A percentile compares a stretch with the other conserved stretches of the same genome.
Evolutionary conservation across 495 filamentous ascomycete species (phyloP).

Genomic region (Trichoderma reesei): DNA sequence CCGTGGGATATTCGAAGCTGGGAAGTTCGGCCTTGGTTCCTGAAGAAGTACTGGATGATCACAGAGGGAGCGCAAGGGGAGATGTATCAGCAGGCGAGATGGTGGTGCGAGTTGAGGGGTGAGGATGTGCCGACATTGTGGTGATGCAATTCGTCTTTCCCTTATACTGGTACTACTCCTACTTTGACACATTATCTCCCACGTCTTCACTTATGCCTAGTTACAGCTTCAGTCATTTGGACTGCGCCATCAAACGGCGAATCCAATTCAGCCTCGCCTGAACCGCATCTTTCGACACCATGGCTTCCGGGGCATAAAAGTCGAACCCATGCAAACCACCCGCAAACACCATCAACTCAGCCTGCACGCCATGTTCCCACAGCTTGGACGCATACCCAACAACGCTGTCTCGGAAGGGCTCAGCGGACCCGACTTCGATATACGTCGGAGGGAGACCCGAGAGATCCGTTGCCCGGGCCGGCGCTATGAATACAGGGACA

Average conservation of each 20-base stretch:
- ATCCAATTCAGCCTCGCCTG: neutral
- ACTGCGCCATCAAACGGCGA: neutral
- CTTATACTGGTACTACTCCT: neutral
- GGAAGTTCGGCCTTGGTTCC: slow-evolving; percentile 15
- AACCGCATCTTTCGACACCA: neutral
- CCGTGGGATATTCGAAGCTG: slow-evolving; percentile 17
- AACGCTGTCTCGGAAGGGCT: slow-evolving; percentile 36
- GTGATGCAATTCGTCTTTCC: neutral
- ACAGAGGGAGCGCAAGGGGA: slow-evolving; percentile 11
- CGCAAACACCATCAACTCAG: slow-evolving; percentile 43
- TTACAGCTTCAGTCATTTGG: neutral
- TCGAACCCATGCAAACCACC: slow-evolving; percentile 42
- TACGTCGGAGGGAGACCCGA: slow-evolving; percentile 26
- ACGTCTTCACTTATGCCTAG: no score
- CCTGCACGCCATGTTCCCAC: slow-evolving; percentile 26
- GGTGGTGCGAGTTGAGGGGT: slow-evolving; percentile 7
- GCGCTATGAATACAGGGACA: slow-evolving; percentile 30
- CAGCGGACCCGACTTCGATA: slow-evolving; percentile 29
- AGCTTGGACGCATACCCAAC: slow-evolving; percentile 30
- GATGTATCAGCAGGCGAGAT: slow-evolving; percentile 9
- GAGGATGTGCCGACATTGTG: neutral
- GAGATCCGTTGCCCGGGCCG: slow-evolving; percentile 24
- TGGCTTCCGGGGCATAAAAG: neutral
- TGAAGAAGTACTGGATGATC: slow-evolving; percentile 14
- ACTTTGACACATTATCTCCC: neutral